Conservation (phyloP, 139 green algal genomes). For the Closterium sp. region DNA sequence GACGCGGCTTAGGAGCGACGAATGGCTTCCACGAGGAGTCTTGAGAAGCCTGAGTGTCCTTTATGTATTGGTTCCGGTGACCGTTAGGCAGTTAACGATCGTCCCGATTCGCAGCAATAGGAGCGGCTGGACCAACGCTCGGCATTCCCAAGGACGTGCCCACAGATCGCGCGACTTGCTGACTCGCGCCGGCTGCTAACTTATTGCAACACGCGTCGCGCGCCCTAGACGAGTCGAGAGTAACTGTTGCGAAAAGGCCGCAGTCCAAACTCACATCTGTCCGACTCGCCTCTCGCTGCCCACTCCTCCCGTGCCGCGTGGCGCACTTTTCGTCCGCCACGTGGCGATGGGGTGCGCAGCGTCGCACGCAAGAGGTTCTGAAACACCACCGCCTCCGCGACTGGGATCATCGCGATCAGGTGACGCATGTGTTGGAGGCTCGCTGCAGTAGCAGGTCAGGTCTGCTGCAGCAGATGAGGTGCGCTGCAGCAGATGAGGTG, state of each 20-base stretch:
- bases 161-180: not conserved
- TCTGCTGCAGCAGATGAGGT: too few relatives aligned
- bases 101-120: not conserved
- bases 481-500: not conserved
- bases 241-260: not conserved
- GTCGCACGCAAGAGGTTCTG: not conserved
- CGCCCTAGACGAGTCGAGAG: not conserved
- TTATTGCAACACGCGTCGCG: not conserved
- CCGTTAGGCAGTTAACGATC: not conserved
- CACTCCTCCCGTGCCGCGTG: not conserved
- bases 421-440: not conserved
- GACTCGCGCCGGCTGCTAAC: too few relatives aligned
- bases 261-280: not conserved
- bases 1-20: not conserved
- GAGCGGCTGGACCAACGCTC: too few relatives aligned
- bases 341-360: not conserved
- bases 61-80: not conserved
- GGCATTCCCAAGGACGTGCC: not conserved
- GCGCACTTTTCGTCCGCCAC: not conserved
- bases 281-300: not conserved
- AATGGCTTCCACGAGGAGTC: not conserved
- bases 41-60: not conserved
- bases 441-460: too few relatives aligned
- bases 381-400: not conserved
- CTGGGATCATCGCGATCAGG: not conserved